Base-by-base conservation (phyloP, 75 land plant genomes). In the Isoetes taiwanensis region DNA sequence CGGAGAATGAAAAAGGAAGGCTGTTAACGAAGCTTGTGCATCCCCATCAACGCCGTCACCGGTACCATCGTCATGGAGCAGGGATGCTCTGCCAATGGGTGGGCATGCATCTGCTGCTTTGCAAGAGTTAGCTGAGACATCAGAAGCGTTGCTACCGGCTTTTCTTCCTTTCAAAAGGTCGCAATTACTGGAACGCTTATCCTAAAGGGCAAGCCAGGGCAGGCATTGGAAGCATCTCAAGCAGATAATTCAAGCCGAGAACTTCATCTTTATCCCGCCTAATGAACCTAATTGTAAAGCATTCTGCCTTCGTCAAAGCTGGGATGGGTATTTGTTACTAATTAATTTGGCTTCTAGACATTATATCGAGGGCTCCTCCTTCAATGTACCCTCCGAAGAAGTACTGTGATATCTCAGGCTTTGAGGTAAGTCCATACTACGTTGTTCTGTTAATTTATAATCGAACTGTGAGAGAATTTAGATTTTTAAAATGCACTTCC, bases 221-320 rank as follows among this genome's bases (percentile, higher is more conserved):
- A 72, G 94, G 31, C 84, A 86, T 48, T 90, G 97, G 97, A 90
- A 86, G 72, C 97, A 90, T 62, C 71, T 90, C 29, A 90, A 90
- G 78, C 97, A 90, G 59, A 83, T 90, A 2, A 52, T 90, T 46
- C 95, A 87, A 48, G 94, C 97, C 21, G 97, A 90, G 57, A 90
- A 78, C 61, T 87, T 75, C 55, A 71, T 70, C n/a, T 38, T 74
- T 27, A 73, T 68, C 62, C 77, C 82, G 53, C 68, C 78, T 0
- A 68, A 81, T 40, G 76, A 84, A 56, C 82, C 95, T 9, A 81
- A 78, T 38, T 88, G 95, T 88, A 38, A 57, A n/a, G n/a, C n/a
- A n/a, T n/a, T n/a, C n/a, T n/a, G n/a, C n/a, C n/a, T n/a, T n/a
- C n/a, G n/a, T n/a, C n/a, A n/a, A n/a, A n/a, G n/a, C n/a, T n/a